phyloP scores from a whole-genome alignment of 2,329 filamentous ascomycete species.

The Capronia epimyces region DNA sequence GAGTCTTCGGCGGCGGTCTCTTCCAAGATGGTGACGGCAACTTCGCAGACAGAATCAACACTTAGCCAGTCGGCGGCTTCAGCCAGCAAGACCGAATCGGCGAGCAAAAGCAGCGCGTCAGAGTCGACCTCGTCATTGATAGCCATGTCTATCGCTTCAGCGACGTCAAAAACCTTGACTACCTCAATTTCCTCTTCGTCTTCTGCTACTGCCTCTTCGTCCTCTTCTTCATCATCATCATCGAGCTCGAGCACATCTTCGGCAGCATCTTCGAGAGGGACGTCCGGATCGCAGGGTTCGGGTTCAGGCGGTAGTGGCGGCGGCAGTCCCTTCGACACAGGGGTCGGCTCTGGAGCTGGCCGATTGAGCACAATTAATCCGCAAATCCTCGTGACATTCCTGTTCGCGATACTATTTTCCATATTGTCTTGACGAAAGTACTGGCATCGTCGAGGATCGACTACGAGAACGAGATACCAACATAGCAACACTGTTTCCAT shows the following conservation, averaged over 20 bases:
- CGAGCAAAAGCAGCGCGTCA: neutral
- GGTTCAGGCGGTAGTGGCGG: conserved; percentile 37
- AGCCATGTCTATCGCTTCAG: conserved; percentile 36
- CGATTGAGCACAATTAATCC: neutral
- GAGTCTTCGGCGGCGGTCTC: conserved; percentile 37
- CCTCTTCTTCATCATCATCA: conserved; percentile 67
- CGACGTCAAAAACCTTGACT: conserved; percentile 34
- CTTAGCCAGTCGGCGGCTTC: conserved; percentile 28
- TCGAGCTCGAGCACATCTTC: conserved; percentile 65
- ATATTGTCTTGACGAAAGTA: neutral
- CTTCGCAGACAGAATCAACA: conserved; percentile 38
- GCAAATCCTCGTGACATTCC: neutral
- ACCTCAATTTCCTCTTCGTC: conserved; percentile 41
- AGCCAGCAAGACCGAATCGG: conserved; percentile 6
- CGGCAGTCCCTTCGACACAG: conserved; percentile 53
- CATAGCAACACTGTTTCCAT: neutral
- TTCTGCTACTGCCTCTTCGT: conserved; percentile 60
- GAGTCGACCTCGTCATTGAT: conserved; percentile 32
- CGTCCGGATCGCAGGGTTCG: conserved; percentile 45
- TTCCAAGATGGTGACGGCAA: conserved; percentile 34
- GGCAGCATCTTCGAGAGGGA: conserved; percentile 65
- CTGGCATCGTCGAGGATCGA: neutral
- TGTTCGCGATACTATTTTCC: neutral
- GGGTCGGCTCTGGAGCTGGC: neutral
- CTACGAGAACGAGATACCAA: neutral